Conservation (phyloP, 2,329 filamentous ascomycete species). For the Cryphonectria japonica region DNA sequence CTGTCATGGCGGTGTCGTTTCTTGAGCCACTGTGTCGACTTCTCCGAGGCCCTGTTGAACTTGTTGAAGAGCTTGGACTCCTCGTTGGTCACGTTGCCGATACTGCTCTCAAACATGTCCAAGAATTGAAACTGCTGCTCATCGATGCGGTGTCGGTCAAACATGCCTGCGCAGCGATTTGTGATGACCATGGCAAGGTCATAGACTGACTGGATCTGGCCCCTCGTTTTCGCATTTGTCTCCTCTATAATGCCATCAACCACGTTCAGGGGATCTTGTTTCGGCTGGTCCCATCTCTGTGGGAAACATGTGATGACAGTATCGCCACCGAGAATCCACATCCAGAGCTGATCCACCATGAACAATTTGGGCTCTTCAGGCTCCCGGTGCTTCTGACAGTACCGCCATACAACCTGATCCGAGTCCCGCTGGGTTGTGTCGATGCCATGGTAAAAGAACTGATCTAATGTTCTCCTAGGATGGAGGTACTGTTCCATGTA, state of each 20-base stretch:
- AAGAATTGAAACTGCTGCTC: slow-evolving; percentile 66
- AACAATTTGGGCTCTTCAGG: slow-evolving; percentile 59
- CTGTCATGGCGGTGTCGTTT: slow-evolving; percentile 43
- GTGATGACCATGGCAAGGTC: slow-evolving; percentile 67
- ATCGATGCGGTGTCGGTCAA: slow-evolving; percentile 60
- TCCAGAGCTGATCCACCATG: slow-evolving; percentile 72
- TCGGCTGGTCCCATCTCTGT: slow-evolving; percentile 62
- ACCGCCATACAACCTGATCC: slow-evolving; percentile 68
- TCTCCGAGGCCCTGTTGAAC: slow-evolving; percentile 62
- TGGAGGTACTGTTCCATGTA: slow-evolving; percentile 57
- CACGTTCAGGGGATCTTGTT: slow-evolving; percentile 65
- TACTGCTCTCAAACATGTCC: slow-evolving; percentile 69
- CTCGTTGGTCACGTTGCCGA: slow-evolving; percentile 56
- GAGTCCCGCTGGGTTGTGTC: slow-evolving; percentile 62
- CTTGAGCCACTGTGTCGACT: slow-evolving; percentile 59
- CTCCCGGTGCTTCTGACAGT: slow-evolving; percentile 43
- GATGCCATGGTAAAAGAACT: slow-evolving; percentile 68
- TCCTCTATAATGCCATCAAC: slow-evolving; percentile 66
- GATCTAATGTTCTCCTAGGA: slow-evolving; percentile 65
- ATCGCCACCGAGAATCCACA: slow-evolving; percentile 61
- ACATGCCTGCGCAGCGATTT: slow-evolving; percentile 61
- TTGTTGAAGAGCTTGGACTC: slow-evolving; percentile 62
- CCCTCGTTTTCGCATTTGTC: slow-evolving; percentile 65
- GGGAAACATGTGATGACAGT: slow-evolving; percentile 64
- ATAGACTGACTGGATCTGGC: slow-evolving; percentile 63